A percentile compares a stretch with the other conserved stretches of the same genome.
Evolutionary conservation across 2,329 filamentous ascomycete species (phyloP).

Genomic region (Cladosporium sp.): DNA sequence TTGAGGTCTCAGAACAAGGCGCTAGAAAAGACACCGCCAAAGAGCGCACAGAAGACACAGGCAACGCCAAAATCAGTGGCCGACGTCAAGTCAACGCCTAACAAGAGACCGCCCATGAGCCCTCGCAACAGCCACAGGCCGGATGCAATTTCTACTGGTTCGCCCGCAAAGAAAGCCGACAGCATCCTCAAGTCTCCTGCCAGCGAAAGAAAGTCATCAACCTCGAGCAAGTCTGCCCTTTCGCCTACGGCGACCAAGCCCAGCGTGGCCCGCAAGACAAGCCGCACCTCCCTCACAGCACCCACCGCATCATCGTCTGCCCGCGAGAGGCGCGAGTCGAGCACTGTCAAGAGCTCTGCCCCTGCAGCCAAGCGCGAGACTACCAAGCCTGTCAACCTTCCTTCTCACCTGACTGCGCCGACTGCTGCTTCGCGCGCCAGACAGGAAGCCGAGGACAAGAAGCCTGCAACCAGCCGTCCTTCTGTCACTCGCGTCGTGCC

Average conservation of each 20-base stretch:
- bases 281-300: slow-evolving; percentile 31
- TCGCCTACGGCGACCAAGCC: slow-evolving; percentile 3
- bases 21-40: slow-evolving; percentile 6
- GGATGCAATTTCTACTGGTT: slow-evolving; percentile 18
- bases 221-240: slow-evolving; percentile 14
- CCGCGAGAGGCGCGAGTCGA: slow-evolving; percentile 15
- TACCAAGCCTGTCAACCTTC: slow-evolving; percentile 63
- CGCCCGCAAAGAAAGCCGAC: slow-evolving; percentile 16
- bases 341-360: slow-evolving; percentile 19
- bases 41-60: slow-evolving; percentile 5
- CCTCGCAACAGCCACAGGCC: slow-evolving; percentile 15
- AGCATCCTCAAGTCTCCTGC: slow-evolving; percentile 16
- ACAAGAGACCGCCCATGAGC: slow-evolving; percentile 12
- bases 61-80: neutral
- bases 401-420: slow-evolving; percentile 63
- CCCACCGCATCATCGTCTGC: slow-evolving; percentile 32
- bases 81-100: slow-evolving; percentile 2
- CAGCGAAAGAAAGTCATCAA: slow-evolving; percentile 11
- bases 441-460: slow-evolving; percentile 33
- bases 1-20: slow-evolving; percentile 14
- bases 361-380: slow-evolving; percentile 52
- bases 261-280: slow-evolving; percentile 23
- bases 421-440: slow-evolving; percentile 68
- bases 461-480: slow-evolving; percentile 15
- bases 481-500: slow-evolving; percentile 16